Evolutionary conservation across 2,329 filamentous ascomycete genomes (phyloP).

Genomic region (Tolypocladium guangdongense): DNA sequence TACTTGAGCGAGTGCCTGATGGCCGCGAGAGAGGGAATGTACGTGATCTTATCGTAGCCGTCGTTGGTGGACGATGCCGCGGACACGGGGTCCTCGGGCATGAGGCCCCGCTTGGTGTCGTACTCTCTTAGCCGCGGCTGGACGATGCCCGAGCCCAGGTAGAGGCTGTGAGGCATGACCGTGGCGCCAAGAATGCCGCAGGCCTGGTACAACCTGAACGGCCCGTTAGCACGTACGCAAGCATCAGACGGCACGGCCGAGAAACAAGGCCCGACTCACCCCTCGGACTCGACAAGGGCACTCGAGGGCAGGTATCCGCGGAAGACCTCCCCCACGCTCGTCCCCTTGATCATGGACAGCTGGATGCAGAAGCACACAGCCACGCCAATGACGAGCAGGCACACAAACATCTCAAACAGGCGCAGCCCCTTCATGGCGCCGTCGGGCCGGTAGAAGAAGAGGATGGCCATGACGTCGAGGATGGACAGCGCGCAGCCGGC

Average conservation of each 20-base stretch:
- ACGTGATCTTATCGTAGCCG: constrained; percentile 41
- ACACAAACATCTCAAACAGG: constrained; percentile 55
- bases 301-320: constrained; percentile 53
- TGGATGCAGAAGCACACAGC: constrained; percentile 63
- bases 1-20: constrained; percentile 65
- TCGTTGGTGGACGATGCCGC: constrained; percentile 6
- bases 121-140: constrained; percentile 56
- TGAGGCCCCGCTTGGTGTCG: constrained; percentile 44
- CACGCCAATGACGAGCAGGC: constrained; percentile 53
- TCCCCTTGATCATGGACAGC: constrained; percentile 48
- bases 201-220: constrained; percentile 45
- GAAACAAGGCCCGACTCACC: constrained; percentile 17
- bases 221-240: background rate
- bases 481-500: constrained; percentile 60
- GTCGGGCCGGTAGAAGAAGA: constrained; percentile 53
- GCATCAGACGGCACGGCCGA: too few species aligned
- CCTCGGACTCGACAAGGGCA: constrained; percentile 45
- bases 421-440: constrained; percentile 48
- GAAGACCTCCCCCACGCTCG: constrained; percentile 48
- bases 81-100: constrained; percentile 24
- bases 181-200: constrained; percentile 71
- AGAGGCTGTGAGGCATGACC: constrained; percentile 60
- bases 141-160: constrained; percentile 58
- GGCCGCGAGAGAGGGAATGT: constrained; percentile 61
- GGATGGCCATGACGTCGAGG: constrained; percentile 54